These are phyloP conservation scores for Colletotrichum lupini DNA, from an alignment of 2,329 filamentous ascomycete genomes.

Conservation along the genomic window DNA sequence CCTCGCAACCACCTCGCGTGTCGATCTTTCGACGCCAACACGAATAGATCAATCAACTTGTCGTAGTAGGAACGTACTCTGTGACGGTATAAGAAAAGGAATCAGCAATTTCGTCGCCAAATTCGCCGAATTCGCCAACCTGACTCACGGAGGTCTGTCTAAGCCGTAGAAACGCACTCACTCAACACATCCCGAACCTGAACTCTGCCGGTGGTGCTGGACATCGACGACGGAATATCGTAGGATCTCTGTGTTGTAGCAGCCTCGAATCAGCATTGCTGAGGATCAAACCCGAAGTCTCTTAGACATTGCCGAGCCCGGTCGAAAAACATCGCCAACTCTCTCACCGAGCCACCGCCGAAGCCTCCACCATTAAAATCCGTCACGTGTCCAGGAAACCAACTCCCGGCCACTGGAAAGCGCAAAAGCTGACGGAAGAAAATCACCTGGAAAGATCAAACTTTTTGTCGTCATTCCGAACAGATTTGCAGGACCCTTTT, in stretches of 20 bases:
- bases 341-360: not conserved
- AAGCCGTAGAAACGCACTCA: not conserved
- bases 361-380: not conserved
- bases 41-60: not conserved
- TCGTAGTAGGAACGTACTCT: not conserved
- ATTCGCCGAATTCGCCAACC: not conserved
- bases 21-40: not conserved
- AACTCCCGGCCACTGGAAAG: not conserved
- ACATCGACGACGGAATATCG: slow-evolving; percentile 2
- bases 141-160: not conserved
- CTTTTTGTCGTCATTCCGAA: not conserved
- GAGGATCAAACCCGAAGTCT: not conserved
- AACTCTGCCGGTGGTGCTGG: slow-evolving; percentile 15
- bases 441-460: not conserved
- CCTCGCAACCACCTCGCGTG: not conserved
- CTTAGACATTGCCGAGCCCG: not conserved
- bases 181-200: not conserved
- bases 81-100: slow-evolving; percentile 6
- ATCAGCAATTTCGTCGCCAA: not conserved
- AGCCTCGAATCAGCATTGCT: not conserved
- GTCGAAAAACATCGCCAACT: slow-evolving; percentile 1
- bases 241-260: not conserved
- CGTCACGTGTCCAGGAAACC: slow-evolving; percentile 1
- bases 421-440: not conserved
- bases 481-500: not conserved